phyloP scores from a whole-genome alignment of 768 basidiomycete genomes.

The Strobilomyces dryophilus region DNA sequence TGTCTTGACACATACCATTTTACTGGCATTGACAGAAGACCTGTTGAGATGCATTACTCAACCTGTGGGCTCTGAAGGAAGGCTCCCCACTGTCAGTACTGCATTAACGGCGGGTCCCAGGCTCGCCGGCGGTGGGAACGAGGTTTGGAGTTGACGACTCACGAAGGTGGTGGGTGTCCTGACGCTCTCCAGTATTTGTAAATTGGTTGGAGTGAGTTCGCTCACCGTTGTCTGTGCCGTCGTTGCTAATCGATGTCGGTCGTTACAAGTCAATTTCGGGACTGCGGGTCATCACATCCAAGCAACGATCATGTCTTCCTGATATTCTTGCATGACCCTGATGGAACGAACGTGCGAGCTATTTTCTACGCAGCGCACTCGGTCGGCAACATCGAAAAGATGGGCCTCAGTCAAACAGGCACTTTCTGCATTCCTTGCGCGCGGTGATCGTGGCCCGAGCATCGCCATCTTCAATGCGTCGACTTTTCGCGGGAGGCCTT shows the following conservation, averaged over 20 bases:
- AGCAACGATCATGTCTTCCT: neutral
- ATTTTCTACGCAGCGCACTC: too few relatives aligned
- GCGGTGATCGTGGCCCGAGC: neutral
- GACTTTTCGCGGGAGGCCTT: neutral
- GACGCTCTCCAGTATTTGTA: neutral
- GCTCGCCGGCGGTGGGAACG: too few relatives aligned
- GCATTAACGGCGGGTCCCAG: too few relatives aligned
- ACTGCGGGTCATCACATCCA: neutral
- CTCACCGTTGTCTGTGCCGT: neutral
- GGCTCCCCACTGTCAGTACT: too few relatives aligned
- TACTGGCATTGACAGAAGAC: neutral
- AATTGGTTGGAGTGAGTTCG: neutral
- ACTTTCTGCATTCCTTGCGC: neutral
- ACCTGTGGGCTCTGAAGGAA: too few relatives aligned
- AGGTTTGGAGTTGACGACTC: too few relatives aligned
- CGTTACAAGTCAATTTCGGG: neutral
- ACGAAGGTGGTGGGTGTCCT: too few relatives aligned
- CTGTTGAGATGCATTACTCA: too few relatives aligned
- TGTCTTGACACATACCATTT: neutral
- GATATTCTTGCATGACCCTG: neutral
- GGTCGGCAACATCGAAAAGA: neutral
- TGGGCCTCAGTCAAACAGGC: neutral
- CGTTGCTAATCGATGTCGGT: neutral
- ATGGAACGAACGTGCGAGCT: neutral
- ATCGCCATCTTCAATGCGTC: neutral